A percentile compares a stretch with the other conserved stretches of the same genome.
phyloP scores from a whole-genome alignment of 192 early-diverging fungal genomes.

The Rhizophagus prolifer region DNA sequence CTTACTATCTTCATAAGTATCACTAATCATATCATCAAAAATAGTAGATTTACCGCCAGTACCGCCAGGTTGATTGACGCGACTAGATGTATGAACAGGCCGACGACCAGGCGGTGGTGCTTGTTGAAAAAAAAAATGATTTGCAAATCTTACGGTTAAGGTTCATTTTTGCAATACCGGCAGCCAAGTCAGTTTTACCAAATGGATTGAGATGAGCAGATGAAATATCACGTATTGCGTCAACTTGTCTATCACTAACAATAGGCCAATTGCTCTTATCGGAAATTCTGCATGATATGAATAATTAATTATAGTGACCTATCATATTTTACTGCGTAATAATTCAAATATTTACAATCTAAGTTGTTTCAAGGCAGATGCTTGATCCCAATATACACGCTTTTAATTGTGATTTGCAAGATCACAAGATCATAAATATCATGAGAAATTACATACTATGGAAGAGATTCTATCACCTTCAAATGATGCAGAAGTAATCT shows the following conservation, averaged over 20 bases:
- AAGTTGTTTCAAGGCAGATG: constrained; percentile 26
- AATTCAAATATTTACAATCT: constrained; percentile 24
- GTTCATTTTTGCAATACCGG: constrained; percentile 26
- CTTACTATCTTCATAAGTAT: background rate
- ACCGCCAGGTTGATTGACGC: constrained; percentile 31
- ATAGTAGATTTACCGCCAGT: constrained; percentile 29
- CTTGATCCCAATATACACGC: constrained; percentile 34
- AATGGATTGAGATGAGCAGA: constrained; percentile 40
- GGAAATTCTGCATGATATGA: background rate
- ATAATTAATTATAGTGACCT: background rate
- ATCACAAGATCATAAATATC: background rate
- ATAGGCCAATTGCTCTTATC: constrained; percentile 40
- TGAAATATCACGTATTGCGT: constrained; percentile 33
- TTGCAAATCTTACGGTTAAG: background rate
- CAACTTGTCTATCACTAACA: constrained; percentile 39
- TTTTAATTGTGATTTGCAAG: background rate
- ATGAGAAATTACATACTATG: background rate
- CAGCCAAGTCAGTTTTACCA: constrained; percentile 30
- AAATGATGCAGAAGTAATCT: constrained; percentile 20
- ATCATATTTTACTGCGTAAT: no score
- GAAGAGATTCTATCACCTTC: constrained; percentile 23
- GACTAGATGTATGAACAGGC: constrained; percentile 22
- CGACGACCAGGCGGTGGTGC: constrained; percentile 6
- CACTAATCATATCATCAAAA: background rate
- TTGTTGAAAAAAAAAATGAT: background rate